These are phyloP conservation scores for Eimeria acervulina DNA, from an alignment of 169 alveolate genomes.

Conservation along the genomic window DNA sequence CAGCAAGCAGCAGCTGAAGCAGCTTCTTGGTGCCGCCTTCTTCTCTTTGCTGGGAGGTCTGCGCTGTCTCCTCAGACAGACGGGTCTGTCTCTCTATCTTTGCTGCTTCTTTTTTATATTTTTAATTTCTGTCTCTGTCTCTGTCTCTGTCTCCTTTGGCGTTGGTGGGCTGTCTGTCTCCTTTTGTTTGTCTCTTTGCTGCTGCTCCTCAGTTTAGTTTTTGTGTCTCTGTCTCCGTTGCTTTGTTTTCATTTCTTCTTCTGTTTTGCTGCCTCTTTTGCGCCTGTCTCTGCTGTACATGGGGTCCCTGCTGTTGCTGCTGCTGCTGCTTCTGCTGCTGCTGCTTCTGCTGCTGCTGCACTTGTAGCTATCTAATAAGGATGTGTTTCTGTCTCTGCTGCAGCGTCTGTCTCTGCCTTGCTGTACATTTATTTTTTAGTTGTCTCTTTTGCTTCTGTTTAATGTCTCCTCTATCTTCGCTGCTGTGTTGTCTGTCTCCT, in stretches of 20 bases:
- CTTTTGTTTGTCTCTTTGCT: background rate
- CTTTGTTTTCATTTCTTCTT: background rate
- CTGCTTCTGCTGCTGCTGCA: no score
- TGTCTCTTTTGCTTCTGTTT: no score
- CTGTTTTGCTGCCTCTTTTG: background rate
- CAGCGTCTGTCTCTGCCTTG: no score
- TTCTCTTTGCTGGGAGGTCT: constrained; percentile 11
- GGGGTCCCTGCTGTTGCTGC: no score
- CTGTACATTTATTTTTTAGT: no score
- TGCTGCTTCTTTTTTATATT: no score
- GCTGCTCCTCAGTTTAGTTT: background rate
- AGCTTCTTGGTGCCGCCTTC: constrained; percentile 48
- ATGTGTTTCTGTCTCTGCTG: no score
- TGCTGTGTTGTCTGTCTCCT: background rate
- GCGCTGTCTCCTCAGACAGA: background rate
- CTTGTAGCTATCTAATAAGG: no score
- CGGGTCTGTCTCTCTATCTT: background rate
- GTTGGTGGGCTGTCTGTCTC: background rate
- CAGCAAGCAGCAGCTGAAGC: constrained; percentile 35
- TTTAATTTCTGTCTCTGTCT: background rate
- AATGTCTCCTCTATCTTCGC: no score
- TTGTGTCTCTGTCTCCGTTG: background rate
- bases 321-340: no score
- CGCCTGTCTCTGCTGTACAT: background rate
- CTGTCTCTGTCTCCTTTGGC: background rate